Percentiles rank a stretch among this genome's conserved stretches.
Conservation (phyloP, 108 stramenopile species). For the Epithemia pelagica region DNA sequence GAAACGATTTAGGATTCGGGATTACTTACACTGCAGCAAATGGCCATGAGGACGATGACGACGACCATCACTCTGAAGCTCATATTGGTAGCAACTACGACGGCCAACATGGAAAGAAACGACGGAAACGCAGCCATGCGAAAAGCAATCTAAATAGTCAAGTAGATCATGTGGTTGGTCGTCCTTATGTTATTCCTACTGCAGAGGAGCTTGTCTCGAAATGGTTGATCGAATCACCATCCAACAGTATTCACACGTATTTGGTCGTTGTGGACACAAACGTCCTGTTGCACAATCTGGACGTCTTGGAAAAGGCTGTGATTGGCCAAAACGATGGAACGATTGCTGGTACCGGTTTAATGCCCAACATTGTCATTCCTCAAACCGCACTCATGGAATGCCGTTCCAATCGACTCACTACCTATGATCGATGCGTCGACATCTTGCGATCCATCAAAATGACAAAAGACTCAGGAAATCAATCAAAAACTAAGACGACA, state of each 20-base stretch:
- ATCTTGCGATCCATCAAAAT: conserved; percentile 30
- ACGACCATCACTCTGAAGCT: background rate
- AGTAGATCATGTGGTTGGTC: conserved; percentile 38
- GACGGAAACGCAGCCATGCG: conserved; percentile 10
- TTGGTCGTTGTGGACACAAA: conserved; percentile 77
- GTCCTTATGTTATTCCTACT: conserved; percentile 47
- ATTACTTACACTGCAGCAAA: conserved; percentile 32
- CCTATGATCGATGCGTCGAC: conserved; percentile 71
- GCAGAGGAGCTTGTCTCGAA: conserved; percentile 25
- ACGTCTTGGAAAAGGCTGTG: conserved; percentile 62
- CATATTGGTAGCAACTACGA: background rate
- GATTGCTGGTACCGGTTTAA: conserved; percentile 20
- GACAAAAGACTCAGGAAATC: background rate
- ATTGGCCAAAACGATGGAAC: background rate
- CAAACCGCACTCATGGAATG: conserved; percentile 77
- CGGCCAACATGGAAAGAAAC: background rate
- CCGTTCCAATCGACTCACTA: conserved; percentile 53
- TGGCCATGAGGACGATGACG: conserved; percentile 9
- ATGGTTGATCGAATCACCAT: conserved; percentile 9
- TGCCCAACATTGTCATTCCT: conserved; percentile 77
- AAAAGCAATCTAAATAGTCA: conserved; percentile 11
- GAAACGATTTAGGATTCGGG: conserved; percentile 81
- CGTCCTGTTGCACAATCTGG: conserved; percentile 78
- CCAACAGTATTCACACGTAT: conserved; percentile 1
- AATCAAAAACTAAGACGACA: background rate